These are phyloP conservation scores for Echinosophora koreensis DNA, from an alignment of 306 rosid species.

Conservation along the genomic window DNA sequence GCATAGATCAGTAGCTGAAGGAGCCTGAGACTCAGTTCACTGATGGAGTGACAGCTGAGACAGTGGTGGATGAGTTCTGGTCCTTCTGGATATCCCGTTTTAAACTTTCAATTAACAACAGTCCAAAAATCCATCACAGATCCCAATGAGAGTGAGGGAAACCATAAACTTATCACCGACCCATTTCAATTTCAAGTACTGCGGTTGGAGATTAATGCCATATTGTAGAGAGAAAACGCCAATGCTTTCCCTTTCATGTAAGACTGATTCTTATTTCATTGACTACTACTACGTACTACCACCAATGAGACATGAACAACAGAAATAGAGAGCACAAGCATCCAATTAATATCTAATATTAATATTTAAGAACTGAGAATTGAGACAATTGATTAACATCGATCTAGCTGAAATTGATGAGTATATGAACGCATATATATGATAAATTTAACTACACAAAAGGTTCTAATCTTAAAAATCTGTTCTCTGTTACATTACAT, in stretches of 20 bases:
- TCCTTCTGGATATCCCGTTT: constrained; percentile 20
- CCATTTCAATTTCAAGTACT: background rate
- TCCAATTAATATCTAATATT: constrained; percentile 27
- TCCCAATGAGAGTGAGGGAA: constrained; percentile 51
- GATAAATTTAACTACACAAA: constrained; percentile 6
- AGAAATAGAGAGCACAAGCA: background rate
- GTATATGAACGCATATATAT: constrained; percentile 30
- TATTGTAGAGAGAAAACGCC: background rate
- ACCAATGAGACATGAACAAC: constrained; percentile 20
- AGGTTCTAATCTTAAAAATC: constrained; percentile 33
- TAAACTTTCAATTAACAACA: constrained; percentile 11
- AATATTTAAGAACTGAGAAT: constrained; percentile 34
- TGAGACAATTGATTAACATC: constrained; percentile 25
- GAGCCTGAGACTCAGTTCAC: constrained; percentile 56
- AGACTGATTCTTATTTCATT: background rate
- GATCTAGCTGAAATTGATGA: constrained; percentile 36
- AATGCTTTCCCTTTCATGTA: constrained; percentile 2
- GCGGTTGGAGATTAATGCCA: background rate
- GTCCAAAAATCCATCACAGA: constrained; percentile 53
- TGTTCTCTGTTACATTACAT: constrained; percentile 58
- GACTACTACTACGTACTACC: background rate
- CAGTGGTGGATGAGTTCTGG: constrained; percentile 22
- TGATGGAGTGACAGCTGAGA: constrained; percentile 40
- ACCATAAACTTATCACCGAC: constrained; percentile 2
- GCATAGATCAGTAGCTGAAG: constrained; percentile 51